phyloP scores from a whole-genome alignment of 2,329 filamentous ascomycete genomes.

The Beauveria sp. region DNA sequence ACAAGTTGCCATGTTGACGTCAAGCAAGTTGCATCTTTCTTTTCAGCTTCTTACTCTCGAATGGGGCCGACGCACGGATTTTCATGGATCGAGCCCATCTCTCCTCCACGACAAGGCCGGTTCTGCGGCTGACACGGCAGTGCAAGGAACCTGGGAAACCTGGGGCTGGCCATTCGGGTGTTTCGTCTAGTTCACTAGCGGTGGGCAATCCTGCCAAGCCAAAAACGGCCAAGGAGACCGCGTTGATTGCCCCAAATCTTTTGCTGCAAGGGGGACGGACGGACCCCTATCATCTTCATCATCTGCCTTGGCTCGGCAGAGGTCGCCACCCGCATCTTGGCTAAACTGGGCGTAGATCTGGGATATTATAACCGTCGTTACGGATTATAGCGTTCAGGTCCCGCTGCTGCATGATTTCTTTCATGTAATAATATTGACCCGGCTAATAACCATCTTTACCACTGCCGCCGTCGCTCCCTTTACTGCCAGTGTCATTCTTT shows the following conservation, averaged over 20 bases:
- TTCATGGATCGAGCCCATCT: too few relatives aligned
- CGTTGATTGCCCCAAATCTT: background rate
- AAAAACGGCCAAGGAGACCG: slow-evolving; percentile 1
- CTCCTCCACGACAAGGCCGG: background rate
- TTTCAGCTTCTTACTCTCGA: slow-evolving; percentile 8
- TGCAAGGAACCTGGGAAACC: background rate
- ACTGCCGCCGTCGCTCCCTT: too few relatives aligned
- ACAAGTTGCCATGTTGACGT: background rate
- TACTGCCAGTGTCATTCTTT: too few relatives aligned
- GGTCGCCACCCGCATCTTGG: background rate
- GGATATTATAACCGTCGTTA: too few relatives aligned
- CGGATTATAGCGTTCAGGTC: too few relatives aligned
- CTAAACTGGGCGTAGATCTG: too few relatives aligned
- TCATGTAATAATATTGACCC: too few relatives aligned
- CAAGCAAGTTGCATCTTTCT: background rate
- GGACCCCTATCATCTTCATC: background rate
- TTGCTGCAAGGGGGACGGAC: background rate
- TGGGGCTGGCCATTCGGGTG: too few relatives aligned
- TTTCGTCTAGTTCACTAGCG: background rate
- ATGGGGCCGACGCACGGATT: background rate
- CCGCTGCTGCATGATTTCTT: too few relatives aligned
- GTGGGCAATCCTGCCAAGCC: background rate
- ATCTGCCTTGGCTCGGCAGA: background rate
- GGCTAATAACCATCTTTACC: too few relatives aligned
- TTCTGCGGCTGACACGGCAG: slow-evolving; percentile 1